phyloP scores from a whole-genome alignment of 192 early-diverging fungal genomes.

The Coemansia sp. region DNA sequence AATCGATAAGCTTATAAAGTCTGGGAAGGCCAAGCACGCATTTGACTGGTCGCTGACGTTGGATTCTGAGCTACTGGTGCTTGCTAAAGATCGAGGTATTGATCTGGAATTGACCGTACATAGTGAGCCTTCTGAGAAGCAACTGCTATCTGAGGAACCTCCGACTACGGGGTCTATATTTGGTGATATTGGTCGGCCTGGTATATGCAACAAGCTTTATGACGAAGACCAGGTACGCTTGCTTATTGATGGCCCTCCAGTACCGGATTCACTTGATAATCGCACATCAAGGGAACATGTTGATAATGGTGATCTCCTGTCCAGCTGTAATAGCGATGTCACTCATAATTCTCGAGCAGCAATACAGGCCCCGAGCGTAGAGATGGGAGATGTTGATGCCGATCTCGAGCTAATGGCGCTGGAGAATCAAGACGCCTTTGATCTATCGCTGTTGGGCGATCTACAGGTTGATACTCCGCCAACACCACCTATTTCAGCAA shows the following conservation, averaged over 20 bases:
- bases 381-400: background rate
- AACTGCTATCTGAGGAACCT: background rate
- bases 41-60: slow-evolving; percentile 40
- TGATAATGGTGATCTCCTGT: too few species aligned
- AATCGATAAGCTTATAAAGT: slow-evolving; percentile 35
- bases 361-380: too few species aligned
- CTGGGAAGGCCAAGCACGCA: slow-evolving; percentile 31
- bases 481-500: slow-evolving; percentile 17
- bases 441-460: slow-evolving; percentile 15
- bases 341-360: too few species aligned
- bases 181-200: slow-evolving; percentile 42
- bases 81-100: slow-evolving; percentile 22
- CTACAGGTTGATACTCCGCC: slow-evolving; percentile 27
- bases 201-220: slow-evolving; percentile 40
- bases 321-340: too few species aligned
- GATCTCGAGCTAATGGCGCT: background rate
- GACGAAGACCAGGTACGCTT: slow-evolving; percentile 16
- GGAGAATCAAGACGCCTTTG: slow-evolving; percentile 14
- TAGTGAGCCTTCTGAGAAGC: background rate
- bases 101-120: slow-evolving; percentile 22
- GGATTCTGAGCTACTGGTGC: slow-evolving; percentile 18
- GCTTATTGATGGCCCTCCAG: background rate
- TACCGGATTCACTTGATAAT: too few species aligned
- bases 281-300: too few species aligned
- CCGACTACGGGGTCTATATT: slow-evolving; percentile 15